Base-by-base conservation (phyloP, 2,329 filamentous ascomycete genomes). In the Laburnicola sp. region DNA sequence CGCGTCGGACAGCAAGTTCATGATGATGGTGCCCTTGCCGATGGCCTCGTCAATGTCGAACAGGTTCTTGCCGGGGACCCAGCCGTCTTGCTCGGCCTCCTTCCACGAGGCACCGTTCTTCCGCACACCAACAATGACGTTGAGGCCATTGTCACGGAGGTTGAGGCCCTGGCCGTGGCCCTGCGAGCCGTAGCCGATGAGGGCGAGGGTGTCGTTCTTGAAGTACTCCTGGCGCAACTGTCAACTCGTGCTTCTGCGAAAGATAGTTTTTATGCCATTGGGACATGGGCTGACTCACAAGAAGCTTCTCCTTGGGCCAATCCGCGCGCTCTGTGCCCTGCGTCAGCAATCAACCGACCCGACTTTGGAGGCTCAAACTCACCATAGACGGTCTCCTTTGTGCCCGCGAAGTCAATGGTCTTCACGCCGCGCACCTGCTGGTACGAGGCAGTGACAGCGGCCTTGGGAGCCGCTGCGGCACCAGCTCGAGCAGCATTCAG, bases 111-210 rank as follows among this genome's bases (percentile, higher is more conserved):
- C 86, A 75, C 94, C 94, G 78, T 94, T 88, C 88, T 97, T 97
- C 74, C 94, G 89, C 74, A 99, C 94, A 83, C 94, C 94, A 70
- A 99, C 84, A 74, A 99, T 97, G 80, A 99, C 94, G 78, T 97
- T 97, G 68, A 99, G 85, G 76, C 94, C 94, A 82, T 99, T 97
- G 86, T 99, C 94, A 79, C 94, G 93, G 76, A 99, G 89, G 86
- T 99, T 99, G 60, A 99, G 90, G 76, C 94, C 95, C 82, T 99
- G 94, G 66, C 94, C 94, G 84, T 99, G 94, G 71, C 94, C 94
- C 82, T 97, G 92, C 60, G 92, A 97, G 71, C 87, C 94, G 80
- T 99, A 99, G 76, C 94, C 94, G 78, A 99, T 99, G 74, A 99
- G 88, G 74, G 94, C 94, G 69, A 99, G 90, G 66, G 93, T 97